A percentile compares a stretch with the other conserved stretches of the same genome.
phyloP scores from a whole-genome alignment of 768 basidiomycete species.

The Boletus rubescentipes region DNA sequence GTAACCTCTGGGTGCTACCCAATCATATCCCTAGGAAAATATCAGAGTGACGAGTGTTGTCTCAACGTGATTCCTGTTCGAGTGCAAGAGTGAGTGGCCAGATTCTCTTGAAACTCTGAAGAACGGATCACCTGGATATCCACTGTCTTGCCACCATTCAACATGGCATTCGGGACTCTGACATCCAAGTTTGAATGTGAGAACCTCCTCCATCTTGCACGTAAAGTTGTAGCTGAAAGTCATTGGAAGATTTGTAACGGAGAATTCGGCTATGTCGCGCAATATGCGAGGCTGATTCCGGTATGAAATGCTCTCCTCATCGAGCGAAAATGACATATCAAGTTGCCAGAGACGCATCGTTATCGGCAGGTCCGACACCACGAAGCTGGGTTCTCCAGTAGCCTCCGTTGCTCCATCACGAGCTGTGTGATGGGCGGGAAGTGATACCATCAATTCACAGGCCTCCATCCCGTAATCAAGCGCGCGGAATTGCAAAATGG shows the following conservation, averaged over 20 bases:
- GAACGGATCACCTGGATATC: background rate
- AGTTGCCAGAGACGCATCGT: conserved; percentile 1
- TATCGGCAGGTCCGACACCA: background rate
- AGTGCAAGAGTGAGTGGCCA: too few species aligned
- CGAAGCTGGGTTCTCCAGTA: background rate
- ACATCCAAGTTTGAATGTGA: conserved; percentile 5
- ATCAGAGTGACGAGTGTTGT: too few species aligned
- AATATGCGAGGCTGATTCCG: background rate
- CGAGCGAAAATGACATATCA: background rate
- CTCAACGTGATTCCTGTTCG: too few species aligned
- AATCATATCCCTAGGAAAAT: too few species aligned
- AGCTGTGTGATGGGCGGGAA: background rate
- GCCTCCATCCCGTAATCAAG: conserved; percentile 7
- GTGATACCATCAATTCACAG: conserved; percentile 1
- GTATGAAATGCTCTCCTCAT: conserved; percentile 3
- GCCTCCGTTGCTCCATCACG: background rate
- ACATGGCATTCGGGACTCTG: conserved; percentile 3
- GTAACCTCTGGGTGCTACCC: too few species aligned
- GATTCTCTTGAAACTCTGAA: too few species aligned
- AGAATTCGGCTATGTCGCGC: background rate
- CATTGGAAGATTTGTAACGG: background rate
- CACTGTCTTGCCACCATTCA: conserved; percentile 5
- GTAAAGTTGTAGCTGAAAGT: conserved; percentile 3
- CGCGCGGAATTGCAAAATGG: conserved; percentile 5
- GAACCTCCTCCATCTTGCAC: conserved; percentile 5